Percentiles rank a stretch among this genome's conserved stretches.
These are phyloP conservation scores for Auxenochlorella pyrenoidosa DNA, from an alignment of 139 green algal species.

Conservation along the genomic window DNA sequence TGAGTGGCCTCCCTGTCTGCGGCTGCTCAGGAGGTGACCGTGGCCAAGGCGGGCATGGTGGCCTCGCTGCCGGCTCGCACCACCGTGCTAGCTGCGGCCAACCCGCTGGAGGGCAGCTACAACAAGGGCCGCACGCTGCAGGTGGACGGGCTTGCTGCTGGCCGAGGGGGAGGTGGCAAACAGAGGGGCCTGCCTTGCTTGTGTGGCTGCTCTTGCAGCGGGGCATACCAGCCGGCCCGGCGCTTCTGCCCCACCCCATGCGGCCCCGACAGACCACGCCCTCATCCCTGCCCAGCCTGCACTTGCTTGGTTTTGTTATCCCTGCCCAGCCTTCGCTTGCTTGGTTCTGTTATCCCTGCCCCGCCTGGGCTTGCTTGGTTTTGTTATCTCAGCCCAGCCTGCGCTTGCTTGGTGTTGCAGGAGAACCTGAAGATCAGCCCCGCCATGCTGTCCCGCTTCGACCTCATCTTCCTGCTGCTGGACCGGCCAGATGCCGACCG, in stretches of 20 bases:
- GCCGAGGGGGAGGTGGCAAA: too few relatives aligned
- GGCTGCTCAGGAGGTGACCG: constrained; percentile 53
- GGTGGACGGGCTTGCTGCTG: not conserved
- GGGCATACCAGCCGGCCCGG: too few relatives aligned
- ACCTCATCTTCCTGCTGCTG: constrained; percentile 94
- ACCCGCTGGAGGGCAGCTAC: constrained; percentile 86
- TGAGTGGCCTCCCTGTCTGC: not conserved
- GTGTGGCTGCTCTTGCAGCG: too few relatives aligned
- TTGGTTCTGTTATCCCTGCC: too few relatives aligned
- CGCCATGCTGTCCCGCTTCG: constrained; percentile 91
- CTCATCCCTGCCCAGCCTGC: too few relatives aligned
- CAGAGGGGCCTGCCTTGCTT: too few relatives aligned
- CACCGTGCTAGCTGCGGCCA: constrained; percentile 88
- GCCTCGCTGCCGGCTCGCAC: constrained; percentile 89
- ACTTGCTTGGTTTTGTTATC: too few relatives aligned
- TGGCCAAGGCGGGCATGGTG: constrained; percentile 94
- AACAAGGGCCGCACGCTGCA: constrained; percentile 73
- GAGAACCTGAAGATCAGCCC: constrained; percentile 88
- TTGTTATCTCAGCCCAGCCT: not conserved
- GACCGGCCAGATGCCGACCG: constrained; percentile 82
- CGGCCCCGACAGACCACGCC: too few relatives aligned
- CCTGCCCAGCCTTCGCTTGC: too few relatives aligned
- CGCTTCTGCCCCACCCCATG: too few relatives aligned
- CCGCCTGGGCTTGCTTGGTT: too few relatives aligned
- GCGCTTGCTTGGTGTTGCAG: constrained; percentile 21